phyloP scores from a whole-genome alignment of 192 early-diverging fungal species.

The Coemansia sp. region DNA sequence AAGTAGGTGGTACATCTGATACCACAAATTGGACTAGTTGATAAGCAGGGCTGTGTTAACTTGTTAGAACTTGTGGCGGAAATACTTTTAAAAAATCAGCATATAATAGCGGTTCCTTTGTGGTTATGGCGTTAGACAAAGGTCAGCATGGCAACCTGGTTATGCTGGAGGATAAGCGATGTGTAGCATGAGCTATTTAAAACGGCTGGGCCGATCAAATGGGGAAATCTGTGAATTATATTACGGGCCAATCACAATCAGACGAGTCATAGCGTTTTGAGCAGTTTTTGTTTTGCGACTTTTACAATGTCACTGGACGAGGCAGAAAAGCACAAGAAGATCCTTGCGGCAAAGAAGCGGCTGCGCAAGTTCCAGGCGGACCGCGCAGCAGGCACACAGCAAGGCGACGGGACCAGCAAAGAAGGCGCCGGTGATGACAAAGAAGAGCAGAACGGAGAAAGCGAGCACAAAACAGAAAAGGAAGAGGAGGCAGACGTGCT shows the following conservation, averaged over 20 bases:
- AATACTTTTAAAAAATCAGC: too few species aligned
- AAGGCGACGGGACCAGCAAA: background rate
- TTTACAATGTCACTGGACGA: conserved; percentile 17
- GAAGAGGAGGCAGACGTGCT: conserved; percentile 32
- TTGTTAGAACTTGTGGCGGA: too few species aligned
- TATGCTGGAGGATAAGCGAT: too few species aligned
- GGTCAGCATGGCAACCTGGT: too few species aligned
- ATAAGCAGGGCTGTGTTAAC: too few species aligned
- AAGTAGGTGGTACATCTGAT: too few species aligned
- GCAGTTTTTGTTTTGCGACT: background rate
- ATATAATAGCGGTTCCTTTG: too few species aligned
- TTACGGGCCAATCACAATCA: conserved; percentile 10
- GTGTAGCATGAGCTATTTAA: too few species aligned
- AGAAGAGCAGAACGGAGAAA: background rate
- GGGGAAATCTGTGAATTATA: too few species aligned
- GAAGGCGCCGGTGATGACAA: background rate
- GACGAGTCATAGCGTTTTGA: conserved; percentile 6
- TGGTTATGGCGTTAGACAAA: too few species aligned
- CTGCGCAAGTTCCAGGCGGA: conserved; percentile 47
- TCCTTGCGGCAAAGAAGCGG: conserved; percentile 51
- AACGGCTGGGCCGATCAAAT: too few species aligned
- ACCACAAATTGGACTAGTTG: too few species aligned
- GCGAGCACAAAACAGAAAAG: background rate
- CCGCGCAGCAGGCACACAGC: conserved; percentile 29
- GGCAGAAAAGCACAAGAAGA: conserved; percentile 48